Percentiles rank a stretch among this genome's conserved stretches.
phyloP scores from a whole-genome alignment of 1,139 yeast genomes.

The Casaregolazyma suthepensis region DNA sequence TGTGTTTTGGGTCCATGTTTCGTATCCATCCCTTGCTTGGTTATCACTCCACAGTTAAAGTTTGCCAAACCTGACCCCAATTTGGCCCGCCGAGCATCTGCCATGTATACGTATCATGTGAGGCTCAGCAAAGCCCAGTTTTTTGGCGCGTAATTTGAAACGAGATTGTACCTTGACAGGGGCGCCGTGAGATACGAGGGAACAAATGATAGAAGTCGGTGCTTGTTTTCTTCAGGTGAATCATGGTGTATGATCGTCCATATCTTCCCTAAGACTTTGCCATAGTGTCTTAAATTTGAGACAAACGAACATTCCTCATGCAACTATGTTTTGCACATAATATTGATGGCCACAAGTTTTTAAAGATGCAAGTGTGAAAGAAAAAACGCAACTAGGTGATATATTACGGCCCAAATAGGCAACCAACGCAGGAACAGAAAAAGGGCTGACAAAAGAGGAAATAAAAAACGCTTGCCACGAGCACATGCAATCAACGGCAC shows the following conservation, averaged over 20 bases:
- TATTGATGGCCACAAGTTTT: no score
- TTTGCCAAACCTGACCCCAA: background rate
- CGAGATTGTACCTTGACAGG: background rate
- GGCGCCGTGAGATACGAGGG: background rate
- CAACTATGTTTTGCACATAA: background rate
- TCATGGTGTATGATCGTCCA: background rate
- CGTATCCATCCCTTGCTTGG: background rate
- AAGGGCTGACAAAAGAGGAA: background rate
- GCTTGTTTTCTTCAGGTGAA: background rate
- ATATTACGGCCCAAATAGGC: background rate
- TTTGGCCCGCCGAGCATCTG: background rate
- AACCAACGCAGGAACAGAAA: background rate
- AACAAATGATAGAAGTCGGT: background rate
- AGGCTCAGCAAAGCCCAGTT: background rate
- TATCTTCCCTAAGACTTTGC: background rate
- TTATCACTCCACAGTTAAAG: background rate
- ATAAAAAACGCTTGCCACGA: no score
- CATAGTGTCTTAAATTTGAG: background rate
- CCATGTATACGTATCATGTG: background rate
- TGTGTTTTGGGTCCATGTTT: background rate
- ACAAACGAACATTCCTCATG: background rate
- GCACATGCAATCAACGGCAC: background rate
- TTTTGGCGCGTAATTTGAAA: background rate
- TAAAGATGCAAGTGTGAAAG: background rate
- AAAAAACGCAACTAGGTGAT: background rate